Conservation (phyloP, 2,329 filamentous ascomycete genomes). For the Trichoderma sp. region DNA sequence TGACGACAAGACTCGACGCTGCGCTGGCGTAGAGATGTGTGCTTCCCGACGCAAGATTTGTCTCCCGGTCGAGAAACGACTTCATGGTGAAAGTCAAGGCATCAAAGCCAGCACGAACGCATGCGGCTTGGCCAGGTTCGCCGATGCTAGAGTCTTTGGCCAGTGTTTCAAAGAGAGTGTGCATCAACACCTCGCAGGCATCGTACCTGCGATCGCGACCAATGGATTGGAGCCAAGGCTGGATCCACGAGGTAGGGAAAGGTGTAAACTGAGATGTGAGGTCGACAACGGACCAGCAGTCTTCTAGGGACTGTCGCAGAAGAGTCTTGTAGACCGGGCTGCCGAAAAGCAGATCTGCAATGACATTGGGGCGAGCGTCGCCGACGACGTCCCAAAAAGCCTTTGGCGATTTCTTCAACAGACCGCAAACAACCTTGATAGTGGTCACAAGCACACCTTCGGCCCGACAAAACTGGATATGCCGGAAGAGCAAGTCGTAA, state of each 20-base stretch:
- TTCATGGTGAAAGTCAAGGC: slow-evolving; percentile 55
- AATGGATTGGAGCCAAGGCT: slow-evolving; percentile 73
- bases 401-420: slow-evolving; percentile 71
- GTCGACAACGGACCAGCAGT: slow-evolving; percentile 41
- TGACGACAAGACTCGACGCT: slow-evolving; percentile 62
- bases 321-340: slow-evolving; percentile 64
- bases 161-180: slow-evolving; percentile 67
- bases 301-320: slow-evolving; percentile 57
- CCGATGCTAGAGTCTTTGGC: slow-evolving; percentile 54
- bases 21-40: slow-evolving; percentile 62
- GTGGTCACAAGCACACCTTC: slow-evolving; percentile 63
- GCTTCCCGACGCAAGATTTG: slow-evolving; percentile 46
- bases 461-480: slow-evolving; percentile 49
- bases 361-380: slow-evolving; percentile 71
- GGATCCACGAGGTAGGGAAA: slow-evolving; percentile 74
- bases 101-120: slow-evolving; percentile 62
- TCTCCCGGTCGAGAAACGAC: slow-evolving; percentile 50
- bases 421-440: slow-evolving; percentile 64
- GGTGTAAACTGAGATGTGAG: slow-evolving; percentile 46
- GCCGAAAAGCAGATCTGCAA: slow-evolving; percentile 80
- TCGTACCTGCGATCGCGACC: slow-evolving; percentile 72
- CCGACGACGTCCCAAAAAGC: slow-evolving; percentile 89
- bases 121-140: slow-evolving; percentile 56
- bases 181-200: slow-evolving; percentile 73
- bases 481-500: slow-evolving; percentile 59